Evolutionary conservation across 2,329 filamentous ascomycete species (phyloP).

Genomic region (Beauveria medogensis): DNA sequence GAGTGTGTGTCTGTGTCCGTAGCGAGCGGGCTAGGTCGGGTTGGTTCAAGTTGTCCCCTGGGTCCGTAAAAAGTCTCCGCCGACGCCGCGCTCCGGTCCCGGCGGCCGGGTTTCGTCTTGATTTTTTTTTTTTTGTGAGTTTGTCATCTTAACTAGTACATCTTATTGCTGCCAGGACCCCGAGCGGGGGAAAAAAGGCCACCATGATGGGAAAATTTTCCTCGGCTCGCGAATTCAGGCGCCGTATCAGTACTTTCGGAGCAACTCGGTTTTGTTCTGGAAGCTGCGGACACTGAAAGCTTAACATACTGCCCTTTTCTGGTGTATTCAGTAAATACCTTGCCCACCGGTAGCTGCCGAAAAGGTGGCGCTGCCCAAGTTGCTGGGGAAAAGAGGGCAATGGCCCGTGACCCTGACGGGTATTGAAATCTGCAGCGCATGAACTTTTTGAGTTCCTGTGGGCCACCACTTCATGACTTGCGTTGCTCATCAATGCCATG

Average conservation of each 20-base stretch:
- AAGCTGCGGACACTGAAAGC: background rate
- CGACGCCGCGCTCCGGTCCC: constrained; percentile 4
- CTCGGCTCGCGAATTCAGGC: too few relatives aligned
- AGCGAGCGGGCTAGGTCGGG: background rate
- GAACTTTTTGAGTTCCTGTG: background rate
- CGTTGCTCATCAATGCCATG: background rate
- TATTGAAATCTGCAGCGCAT: background rate
- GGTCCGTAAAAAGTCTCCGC: background rate
- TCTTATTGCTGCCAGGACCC: background rate
- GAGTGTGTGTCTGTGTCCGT: background rate
- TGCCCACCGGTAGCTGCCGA: background rate
- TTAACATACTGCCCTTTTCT: background rate
- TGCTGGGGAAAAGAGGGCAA: background rate
- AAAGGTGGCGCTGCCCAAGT: background rate
- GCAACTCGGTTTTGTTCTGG: background rate
- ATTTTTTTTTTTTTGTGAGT: too few relatives aligned
- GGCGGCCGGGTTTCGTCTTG: constrained; percentile 2
- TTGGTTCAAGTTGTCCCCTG: background rate
- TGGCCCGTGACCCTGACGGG: background rate
- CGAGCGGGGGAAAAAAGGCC: too few relatives aligned
- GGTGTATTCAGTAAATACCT: background rate
- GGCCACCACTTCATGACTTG: too few relatives aligned
- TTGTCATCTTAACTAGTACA: background rate
- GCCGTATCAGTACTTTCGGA: too few relatives aligned
- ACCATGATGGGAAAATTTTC: too few relatives aligned